These are phyloP conservation scores for Carpinus viminea DNA, from an alignment of 306 rosid genomes.

Conservation along the genomic window DNA sequence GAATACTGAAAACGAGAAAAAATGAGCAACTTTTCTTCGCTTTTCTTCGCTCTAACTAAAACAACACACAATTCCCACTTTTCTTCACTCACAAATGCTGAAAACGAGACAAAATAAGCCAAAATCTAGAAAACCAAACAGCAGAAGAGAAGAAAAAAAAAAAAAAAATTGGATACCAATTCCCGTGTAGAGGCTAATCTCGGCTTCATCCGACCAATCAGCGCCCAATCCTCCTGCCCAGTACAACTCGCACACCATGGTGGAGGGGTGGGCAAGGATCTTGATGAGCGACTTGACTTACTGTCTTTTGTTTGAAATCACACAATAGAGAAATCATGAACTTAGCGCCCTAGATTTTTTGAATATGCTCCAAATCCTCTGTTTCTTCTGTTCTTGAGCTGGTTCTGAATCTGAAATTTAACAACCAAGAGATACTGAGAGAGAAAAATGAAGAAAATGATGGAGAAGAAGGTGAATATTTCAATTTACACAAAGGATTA, in stretches of 20 bases:
- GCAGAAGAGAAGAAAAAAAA: too few species aligned
- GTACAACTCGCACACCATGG: conserved; percentile 74
- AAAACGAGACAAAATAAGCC: too few species aligned
- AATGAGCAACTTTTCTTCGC: too few species aligned
- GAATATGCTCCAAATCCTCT: too few species aligned
- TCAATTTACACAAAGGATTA: too few species aligned
- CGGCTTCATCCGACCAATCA: conserved; percentile 73
- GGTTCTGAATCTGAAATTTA: background rate
- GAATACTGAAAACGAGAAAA: too few species aligned
- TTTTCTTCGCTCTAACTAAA: too few species aligned
- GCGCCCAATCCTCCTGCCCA: conserved; percentile 67
- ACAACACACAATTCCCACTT: too few species aligned
- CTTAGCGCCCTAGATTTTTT: too few species aligned
- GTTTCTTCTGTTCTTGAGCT: too few species aligned
- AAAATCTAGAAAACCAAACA: background rate
- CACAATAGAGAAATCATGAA: too few species aligned
- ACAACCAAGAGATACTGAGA: background rate
- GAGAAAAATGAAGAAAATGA: background rate
- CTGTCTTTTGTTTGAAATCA: background rate
- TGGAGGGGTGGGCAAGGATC: conserved; percentile 88
- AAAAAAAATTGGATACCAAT: conserved; percentile 45
- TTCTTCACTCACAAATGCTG: background rate
- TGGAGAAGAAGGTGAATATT: background rate
- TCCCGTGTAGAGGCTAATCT: conserved; percentile 85
- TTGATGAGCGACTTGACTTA: conserved; percentile 64